Evolutionary conservation across 1,284 basidiomycete species (phyloP), one percentile per base, ranked within the genome.

Genomic region (Heterobasidion occidentale): DNA sequence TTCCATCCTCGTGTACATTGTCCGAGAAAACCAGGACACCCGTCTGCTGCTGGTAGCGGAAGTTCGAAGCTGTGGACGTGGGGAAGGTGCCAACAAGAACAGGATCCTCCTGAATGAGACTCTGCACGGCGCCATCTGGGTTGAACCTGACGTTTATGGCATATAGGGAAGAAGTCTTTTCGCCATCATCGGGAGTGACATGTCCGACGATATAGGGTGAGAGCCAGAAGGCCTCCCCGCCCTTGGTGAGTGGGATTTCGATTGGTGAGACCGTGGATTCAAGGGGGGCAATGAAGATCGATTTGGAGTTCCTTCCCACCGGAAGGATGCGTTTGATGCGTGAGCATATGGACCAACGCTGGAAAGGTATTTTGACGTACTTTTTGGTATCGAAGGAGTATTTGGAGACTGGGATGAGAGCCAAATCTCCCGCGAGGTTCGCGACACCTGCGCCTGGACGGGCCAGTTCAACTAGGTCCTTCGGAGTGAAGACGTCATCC

Each of bases 221-320:
- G 19, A 92, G 74, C 90, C 90, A 92, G 71, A 92, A 91, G 1
- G 78, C 76, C 51, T 89, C 84, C 17, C 88, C 88, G 9, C 81
- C 84, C 49, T 81, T 78, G 17, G 79, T 69, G 47, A 88, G 74
- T 15, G 80, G 73, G 55, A 85, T 72, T 60, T 82, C 71, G 36
- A 82, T 65, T 0, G 82, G 75, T 46, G 74, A 64, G 15, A 73
- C 72, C 27, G 70, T 69, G 7, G 76, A 75, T 52, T 80, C 78
- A 58, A 88, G 71, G 6, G 84, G 75, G 7, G 80, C 76, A 52
- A 87, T 70, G 66, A 83, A 81, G 59, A 94, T 74, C 9, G 79
- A 81, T 62, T 86, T 87, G 63, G 80, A 74, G 59, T 88, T 90
- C 63, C 88, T 90, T 45, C 1, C 5, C 7, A 17, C 19, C 6